phyloP scores from a whole-genome alignment of 371 early-diverging fungal genomes.

The Amoeboaphelidium occidentale region DNA sequence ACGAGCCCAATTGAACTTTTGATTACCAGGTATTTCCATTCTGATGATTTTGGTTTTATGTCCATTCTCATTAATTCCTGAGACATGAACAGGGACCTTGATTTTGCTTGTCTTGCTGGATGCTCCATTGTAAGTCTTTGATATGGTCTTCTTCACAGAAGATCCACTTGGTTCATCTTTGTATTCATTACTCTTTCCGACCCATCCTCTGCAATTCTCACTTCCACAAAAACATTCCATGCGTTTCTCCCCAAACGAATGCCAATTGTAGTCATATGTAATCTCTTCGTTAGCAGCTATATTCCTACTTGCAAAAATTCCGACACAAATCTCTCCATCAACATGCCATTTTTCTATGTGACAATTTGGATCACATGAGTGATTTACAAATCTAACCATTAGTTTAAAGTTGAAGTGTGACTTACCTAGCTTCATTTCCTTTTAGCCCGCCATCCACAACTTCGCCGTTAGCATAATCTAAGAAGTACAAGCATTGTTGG shows the following conservation, averaged over 20 bases:
- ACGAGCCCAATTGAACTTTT: too few relatives aligned
- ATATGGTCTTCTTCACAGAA: too few relatives aligned
- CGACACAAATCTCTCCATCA: conserved; percentile 41
- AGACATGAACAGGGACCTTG: too few relatives aligned
- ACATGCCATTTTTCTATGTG: conserved; percentile 62
- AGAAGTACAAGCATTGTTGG: conserved; percentile 47
- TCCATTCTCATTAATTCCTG: too few relatives aligned
- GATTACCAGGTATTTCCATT: too few relatives aligned
- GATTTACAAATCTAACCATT: conserved; percentile 6
- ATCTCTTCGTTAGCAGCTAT: conserved; percentile 45
- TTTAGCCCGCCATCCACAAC: conserved; percentile 49
- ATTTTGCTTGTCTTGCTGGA: too few relatives aligned
- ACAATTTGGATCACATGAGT: conserved; percentile 64
- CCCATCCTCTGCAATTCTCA: conserved; percentile 31
- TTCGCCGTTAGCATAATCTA: conserved; percentile 42
- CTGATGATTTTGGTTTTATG: too few relatives aligned
- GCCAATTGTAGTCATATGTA: conserved; percentile 66
- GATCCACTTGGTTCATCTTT: too few relatives aligned
- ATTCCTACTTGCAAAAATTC: conserved; percentile 44
- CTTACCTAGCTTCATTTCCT: conserved; percentile 48
- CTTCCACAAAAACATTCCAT: conserved; percentile 48
- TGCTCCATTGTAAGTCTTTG: too few relatives aligned
- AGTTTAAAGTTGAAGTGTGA: conserved; percentile 10
- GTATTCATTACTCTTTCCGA: neutral
- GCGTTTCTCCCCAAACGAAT: conserved; percentile 30